phyloP scores from a whole-genome alignment of 768 basidiomycete species.

The Cubamyces lactineus region DNA sequence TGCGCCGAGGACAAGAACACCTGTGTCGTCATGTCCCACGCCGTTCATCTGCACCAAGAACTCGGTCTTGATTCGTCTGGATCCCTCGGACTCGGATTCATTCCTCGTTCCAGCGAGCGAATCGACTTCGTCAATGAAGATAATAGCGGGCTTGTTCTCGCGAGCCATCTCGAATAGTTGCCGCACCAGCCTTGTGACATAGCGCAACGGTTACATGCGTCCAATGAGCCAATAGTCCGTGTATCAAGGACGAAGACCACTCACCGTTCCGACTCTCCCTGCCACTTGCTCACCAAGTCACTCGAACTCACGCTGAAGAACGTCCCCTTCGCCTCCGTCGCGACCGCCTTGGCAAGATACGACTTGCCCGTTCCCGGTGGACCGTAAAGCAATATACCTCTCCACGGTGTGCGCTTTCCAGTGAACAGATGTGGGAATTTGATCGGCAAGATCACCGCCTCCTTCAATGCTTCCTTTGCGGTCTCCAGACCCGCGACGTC shows the following conservation, averaged over 20 bases:
- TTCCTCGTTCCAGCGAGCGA: conserved; percentile 93
- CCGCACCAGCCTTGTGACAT: conserved; percentile 74
- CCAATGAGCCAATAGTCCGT: background rate
- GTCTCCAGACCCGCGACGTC: conserved; percentile 96
- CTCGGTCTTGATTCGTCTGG: conserved; percentile 97
- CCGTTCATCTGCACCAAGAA: conserved; percentile 99
- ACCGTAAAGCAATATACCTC: conserved; percentile 93
- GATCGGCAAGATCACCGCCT: conserved; percentile 99
- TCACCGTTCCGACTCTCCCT: conserved; percentile 96
- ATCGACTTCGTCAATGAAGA: conserved; percentile 99
- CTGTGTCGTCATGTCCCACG: conserved; percentile 96
- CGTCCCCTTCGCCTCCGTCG: conserved; percentile 98
- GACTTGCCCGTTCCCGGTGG: conserved; percentile 98
- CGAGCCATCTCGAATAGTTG: conserved; percentile 96
- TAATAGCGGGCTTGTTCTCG: conserved; percentile 95
- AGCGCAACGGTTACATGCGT: background rate
- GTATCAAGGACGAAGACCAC: conserved; percentile 23
- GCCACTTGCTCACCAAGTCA: conserved; percentile 99
- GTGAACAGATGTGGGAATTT: conserved; percentile 99
- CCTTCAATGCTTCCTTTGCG: conserved; percentile 95
- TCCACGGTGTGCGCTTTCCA: conserved; percentile 97
- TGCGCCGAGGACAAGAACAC: conserved; percentile 93
- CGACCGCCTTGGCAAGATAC: conserved; percentile 96
- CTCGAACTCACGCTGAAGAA: conserved; percentile 96
- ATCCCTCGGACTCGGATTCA: conserved; percentile 97